Conservation (phyloP, 495 filamentous ascomycete genomes). For the Glonium stellatum region DNA sequence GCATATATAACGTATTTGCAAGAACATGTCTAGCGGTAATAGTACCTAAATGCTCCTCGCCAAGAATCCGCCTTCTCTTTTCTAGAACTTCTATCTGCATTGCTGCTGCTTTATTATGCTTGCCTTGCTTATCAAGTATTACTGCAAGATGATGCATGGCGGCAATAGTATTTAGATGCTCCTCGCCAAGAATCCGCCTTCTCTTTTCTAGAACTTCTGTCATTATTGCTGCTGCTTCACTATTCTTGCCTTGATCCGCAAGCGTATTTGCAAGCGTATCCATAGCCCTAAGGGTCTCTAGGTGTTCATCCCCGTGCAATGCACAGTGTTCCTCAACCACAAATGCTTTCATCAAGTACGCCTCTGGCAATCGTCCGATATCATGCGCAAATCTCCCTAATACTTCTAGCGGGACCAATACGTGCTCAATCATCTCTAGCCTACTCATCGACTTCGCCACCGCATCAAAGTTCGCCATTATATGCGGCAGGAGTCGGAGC, state of each 20-base stretch:
- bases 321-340: background rate
- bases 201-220: background rate
- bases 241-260: background rate
- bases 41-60: conserved; percentile 9
- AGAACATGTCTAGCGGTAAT: conserved; percentile 12
- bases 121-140: background rate
- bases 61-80: background rate
- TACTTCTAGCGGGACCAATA: background rate
- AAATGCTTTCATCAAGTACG: background rate
- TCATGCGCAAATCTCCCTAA: background rate
- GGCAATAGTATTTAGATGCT: conserved; percentile 4
- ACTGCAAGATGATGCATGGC: conserved; percentile 4
- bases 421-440: background rate
- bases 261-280: conserved; percentile 1
- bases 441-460: background rate
- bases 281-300: conserved; percentile 5
- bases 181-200: background rate
- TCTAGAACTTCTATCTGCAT: background rate
- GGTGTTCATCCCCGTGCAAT: background rate
- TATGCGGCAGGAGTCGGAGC: conserved; percentile 13
- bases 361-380: background rate
- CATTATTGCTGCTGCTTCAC: background rate
- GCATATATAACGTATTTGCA: conserved; percentile 2
- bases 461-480: conserved; percentile 13
- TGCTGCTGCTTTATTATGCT: background rate